phyloP scores from a whole-genome alignment of 768 basidiomycete genomes.

The Paxillus involutus region DNA sequence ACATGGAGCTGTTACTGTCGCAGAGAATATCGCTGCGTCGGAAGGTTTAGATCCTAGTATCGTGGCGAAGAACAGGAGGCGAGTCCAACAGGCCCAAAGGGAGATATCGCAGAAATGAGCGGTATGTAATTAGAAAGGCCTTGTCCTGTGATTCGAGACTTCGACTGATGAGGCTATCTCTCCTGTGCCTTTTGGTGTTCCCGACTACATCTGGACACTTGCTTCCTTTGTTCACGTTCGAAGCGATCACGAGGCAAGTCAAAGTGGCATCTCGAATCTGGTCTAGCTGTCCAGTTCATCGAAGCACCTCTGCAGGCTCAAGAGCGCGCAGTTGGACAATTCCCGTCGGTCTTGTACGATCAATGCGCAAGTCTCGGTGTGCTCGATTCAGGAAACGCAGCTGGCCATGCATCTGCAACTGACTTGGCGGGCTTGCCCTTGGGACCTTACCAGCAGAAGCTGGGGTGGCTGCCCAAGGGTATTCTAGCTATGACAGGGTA shows the following conservation, averaged over 20 bases:
- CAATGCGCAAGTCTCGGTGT: conserved; percentile 68
- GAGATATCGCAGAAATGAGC: background rate
- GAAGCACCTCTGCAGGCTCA: conserved; percentile 78
- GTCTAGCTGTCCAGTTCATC: conserved; percentile 83
- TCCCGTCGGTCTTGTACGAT: conserved; percentile 63
- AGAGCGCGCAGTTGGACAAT: conserved; percentile 36
- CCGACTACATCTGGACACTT: too few species aligned
- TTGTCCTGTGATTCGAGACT: too few species aligned
- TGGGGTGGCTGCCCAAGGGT: conserved; percentile 73
- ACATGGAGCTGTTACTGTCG: conserved; percentile 20
- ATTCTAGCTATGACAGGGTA: conserved; percentile 77
- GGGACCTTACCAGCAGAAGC: conserved; percentile 72
- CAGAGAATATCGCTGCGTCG: conserved; percentile 11
- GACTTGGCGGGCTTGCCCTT: conserved; percentile 64
- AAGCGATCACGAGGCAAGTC: too few species aligned
- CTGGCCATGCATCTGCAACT: conserved; percentile 67
- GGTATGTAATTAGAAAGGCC: too few species aligned
- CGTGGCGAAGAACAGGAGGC: conserved; percentile 23
- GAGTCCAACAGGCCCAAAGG: conserved; percentile 18
- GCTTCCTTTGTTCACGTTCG: too few species aligned
- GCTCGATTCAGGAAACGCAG: conserved; percentile 80
- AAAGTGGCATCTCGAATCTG: conserved; percentile 33
- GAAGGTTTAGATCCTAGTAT: conserved; percentile 15
- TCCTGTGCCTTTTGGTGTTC: too few species aligned
- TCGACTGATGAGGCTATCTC: too few species aligned